Conservation (phyloP, 2,329 filamentous ascomycete species). For the Waltergamsia citrina region DNA sequence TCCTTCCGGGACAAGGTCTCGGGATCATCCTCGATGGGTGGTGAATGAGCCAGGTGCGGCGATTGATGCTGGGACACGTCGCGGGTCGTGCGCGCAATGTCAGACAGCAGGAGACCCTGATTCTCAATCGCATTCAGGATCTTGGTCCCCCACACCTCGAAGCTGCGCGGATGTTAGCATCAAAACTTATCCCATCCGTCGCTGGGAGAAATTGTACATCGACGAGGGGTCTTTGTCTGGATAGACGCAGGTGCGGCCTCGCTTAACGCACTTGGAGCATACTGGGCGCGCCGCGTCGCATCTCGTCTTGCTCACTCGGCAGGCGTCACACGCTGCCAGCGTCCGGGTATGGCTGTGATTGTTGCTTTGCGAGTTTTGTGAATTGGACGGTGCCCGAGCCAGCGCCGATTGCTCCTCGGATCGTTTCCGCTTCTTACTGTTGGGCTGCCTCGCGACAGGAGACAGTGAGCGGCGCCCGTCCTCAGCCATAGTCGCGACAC, state of each 20-base stretch:
- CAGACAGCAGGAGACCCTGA: constrained; percentile 6
- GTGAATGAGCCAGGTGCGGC: constrained; percentile 2
- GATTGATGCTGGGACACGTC: constrained; percentile 3
- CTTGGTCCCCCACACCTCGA: constrained; percentile 7
- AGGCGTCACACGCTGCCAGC: constrained; percentile 8
- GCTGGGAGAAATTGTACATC: constrained; percentile 4
- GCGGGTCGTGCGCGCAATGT: constrained; percentile 4
- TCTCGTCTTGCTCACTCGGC: constrained; percentile 9
- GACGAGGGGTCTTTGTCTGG: constrained; percentile 9
- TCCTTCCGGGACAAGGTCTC: constrained; percentile 8
- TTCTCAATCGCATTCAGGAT: constrained; percentile 8
- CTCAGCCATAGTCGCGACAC: background rate
- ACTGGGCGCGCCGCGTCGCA: constrained; percentile 7
- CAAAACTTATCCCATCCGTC: background rate
- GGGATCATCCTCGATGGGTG: constrained; percentile 5
- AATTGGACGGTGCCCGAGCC: background rate
- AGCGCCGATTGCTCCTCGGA: constrained; percentile 1
- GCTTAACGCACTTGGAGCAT: constrained; percentile 7
- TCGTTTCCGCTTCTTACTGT: constrained; percentile 5
- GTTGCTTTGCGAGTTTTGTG: too few relatives aligned
- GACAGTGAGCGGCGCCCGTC: background rate
- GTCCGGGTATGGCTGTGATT: constrained; percentile 8
- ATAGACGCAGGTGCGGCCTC: constrained; percentile 7
- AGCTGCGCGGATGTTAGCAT: constrained; percentile 5
- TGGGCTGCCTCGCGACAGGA: background rate